Evolutionary conservation across 202 grass and related monocot genomes (phyloP), one percentile per base, ranked within the genome.

Genomic region (Panicum virgatum): DNA sequence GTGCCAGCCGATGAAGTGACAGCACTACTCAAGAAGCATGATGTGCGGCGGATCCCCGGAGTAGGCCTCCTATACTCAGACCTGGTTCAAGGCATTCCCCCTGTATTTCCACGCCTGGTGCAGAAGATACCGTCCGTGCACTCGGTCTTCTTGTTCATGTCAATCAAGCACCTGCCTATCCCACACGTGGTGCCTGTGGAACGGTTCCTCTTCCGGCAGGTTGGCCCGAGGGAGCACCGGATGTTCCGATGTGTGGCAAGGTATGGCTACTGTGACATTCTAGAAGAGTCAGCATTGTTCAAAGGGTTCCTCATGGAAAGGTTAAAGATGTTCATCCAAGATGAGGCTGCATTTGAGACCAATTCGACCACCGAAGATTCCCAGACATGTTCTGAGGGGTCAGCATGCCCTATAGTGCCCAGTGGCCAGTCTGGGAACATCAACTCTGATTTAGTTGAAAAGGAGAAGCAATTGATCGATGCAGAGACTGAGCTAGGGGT

Each of bases 181-280:
- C 76, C 89, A 12, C 86, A 52, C 22, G 90, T 92, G 44, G 66
- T 19, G 0, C 56, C 72, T 2, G 51, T 37, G 18, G 94, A 97
- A 58, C 69, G 94, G 30, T 97, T 97, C 80, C 58, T 93, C 51
- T 93, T 97, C 72, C 77, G 84, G 18, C 90, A 91, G 58, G 74
- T 86, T 0, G 83, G 84, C 20, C 80, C 94, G 0, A 74, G 65
- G 66, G 86, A 82, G 6, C 79, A 86, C 25, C 78, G 87, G 3
- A 66, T 97, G 76, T 97, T 97, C 72, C 71, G 89, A 7, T 97
- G 94, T 27, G 87, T 97, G 19, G 91, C 81, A 2, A 78, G 94
- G 25, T 97, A 97, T 36, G 91, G 94, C n/a, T 97, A 97, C 72
- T 80, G 58, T 13, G 89, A 97, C 82, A 47, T 3, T 14, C 45